These are phyloP conservation scores for Apiospora pterosperma DNA, from an alignment of 2,329 filamentous ascomycete genomes.

Conservation along the genomic window DNA sequence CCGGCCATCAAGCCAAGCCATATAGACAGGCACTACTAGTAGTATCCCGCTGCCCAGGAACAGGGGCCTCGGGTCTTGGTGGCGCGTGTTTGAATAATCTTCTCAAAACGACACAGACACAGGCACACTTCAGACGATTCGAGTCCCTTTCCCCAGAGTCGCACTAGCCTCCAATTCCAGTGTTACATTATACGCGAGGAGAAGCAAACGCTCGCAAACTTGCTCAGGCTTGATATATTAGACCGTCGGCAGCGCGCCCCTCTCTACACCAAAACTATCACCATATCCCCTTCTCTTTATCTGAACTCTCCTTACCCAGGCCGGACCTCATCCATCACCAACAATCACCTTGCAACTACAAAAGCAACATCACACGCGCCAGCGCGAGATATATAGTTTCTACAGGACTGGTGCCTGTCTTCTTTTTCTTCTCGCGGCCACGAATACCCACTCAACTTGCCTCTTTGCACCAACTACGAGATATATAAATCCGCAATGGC, in stretches of 20 bases:
- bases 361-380: background rate
- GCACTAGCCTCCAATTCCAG: background rate
- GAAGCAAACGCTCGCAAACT: background rate
- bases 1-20: background rate
- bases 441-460: background rate
- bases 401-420: conserved; percentile 1
- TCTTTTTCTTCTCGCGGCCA: background rate
- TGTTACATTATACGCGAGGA: background rate
- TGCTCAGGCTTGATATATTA: background rate
- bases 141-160: background rate
- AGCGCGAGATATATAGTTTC: background rate
- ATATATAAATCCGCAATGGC: background rate
- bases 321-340: background rate
- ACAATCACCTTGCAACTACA: background rate
- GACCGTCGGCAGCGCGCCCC: background rate
- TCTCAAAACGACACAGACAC: background rate
- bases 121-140: background rate
- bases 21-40: background rate
- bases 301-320: background rate
- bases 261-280: background rate
- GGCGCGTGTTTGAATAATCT: conserved; percentile 3
- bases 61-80: background rate
- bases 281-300: background rate
- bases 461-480: background rate
- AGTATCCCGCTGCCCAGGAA: background rate